Evolutionary conservation across 148 eudicot species (phyloP), one percentile per base, ranked within the genome.

Genomic region (Drosera capensis): DNA sequence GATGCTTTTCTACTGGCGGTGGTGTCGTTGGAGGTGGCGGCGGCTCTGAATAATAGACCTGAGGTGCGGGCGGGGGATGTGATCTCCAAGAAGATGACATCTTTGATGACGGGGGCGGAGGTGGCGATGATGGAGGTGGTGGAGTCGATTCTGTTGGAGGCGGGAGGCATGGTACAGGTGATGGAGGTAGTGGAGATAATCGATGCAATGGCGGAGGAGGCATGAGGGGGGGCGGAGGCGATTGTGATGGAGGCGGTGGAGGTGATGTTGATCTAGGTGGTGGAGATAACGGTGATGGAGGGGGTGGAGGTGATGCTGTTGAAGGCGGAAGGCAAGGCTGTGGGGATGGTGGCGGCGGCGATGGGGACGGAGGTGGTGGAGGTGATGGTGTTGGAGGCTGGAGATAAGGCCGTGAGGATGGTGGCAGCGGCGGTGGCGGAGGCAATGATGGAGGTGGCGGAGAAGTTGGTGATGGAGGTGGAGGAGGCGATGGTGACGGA

Each of bases 371-470:
- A 7, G 40, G 30, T 13, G 52, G 20, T 2, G 58, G 58, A 0
- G 41, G 23, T 12, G 54, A 7, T 16, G 34, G 30, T 7, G 58
- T 7, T 25, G 52, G 49, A 14, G 38, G 20, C 7, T 25, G 20
- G 26, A n/a, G n/a, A n/a, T n/a, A n/a, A n/a, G n/a, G n/a, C n/a
- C n/a, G n/a, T n/a, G n/a, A n/a, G 49, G 13, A 18, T 14, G 1
- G 5, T 34, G 38, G 42, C 45, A 48, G 7, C 0, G 55, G 46
- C 0, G 66, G 46, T 21, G 61, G 28, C 8, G 41, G 24, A 12
- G 45, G 35, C 18, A 29, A 7, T 8, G 47, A 43, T 16, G 62
- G 55, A 0, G 55, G 67, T 11, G 71, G 71, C 14, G 68, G 66
- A 1, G 70, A 31, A 2, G 62, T 22, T 1, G 56, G 14, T 22